Base-by-base conservation (phyloP, 441 rosid genomes). In the Populus hybrid region DNA sequence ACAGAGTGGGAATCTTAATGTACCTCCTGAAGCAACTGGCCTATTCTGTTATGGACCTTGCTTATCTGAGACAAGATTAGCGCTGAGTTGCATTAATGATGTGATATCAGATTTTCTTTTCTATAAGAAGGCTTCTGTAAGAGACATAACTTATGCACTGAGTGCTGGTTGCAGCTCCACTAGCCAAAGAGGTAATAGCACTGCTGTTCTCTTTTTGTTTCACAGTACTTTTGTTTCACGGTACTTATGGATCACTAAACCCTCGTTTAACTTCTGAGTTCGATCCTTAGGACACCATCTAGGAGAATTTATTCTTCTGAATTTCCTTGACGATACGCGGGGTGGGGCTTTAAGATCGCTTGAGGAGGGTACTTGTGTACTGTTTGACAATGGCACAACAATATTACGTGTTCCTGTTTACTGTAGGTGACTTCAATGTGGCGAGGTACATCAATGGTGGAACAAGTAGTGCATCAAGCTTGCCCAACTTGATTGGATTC, bases 1-100 rank as follows among this genome's bases (percentile, higher is more conserved):
- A 10, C 83, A 73, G 73, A 75, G 83, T 81, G 93, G 94, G 40
- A 81, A 87, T 77, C 69, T 89, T 67, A 85, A 87, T 34, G 86
- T 89, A 20, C 90, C 90, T 63, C 83, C 57, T 8, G 89, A 84
- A 54, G 90, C 86, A 9, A 88, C 89, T 20, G 6, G 14, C 0
- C 20, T 16, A 18, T 89, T 89, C 88, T 90, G 94, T 76, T 71
- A 73, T 0, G 91, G 91, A 69, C 91, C 92, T 76, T 92, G 92
- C 77, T 26, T 84, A 1, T 78, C 77, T 0, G 92, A 92, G 86
- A 90, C 93, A 35, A 84, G 82, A 10, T 73, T 73, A 32, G 88
- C 88, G 64, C 91, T 92, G 16, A 72, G 77, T 61, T 92, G 96
- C 26, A 80, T 92, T 11, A 84, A 90, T 40, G 74, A 68, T 24